Base-by-base conservation (phyloP, 78 protist species). In the Emiliania huxleyi region DNA sequence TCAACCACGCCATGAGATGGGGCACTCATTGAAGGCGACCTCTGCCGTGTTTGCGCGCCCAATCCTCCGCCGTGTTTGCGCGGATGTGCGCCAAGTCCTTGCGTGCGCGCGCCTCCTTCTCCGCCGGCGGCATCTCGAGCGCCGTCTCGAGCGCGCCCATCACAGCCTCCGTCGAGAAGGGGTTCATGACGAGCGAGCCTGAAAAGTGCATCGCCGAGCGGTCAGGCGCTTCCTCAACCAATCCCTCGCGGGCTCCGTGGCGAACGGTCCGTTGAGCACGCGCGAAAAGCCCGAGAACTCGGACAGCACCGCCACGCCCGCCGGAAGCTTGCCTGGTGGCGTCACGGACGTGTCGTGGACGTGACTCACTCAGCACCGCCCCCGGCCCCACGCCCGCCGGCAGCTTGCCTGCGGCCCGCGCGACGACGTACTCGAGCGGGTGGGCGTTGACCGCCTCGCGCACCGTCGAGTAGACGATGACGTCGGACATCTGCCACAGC, bases 261-360 rank as follows among this genome's bases (percentile, higher is more conserved):
- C n/a, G n/a, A n/a, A n/a, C n/a, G n/a, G n/a, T n/a, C n/a, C 85
- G 45, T 75, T 75, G 48, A 75, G 85, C 8, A 75, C 85, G 46
- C 46, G 85, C 33, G 46, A 4, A 46, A 37, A 75, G 45, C 45
- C 44, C 29, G 29, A 38, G 45, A 40, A 38, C 45, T 75, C 85
- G 37, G 85, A 75, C 26, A 75, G 46, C 26, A 75, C 85, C 29
- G 25, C 46, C 15, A 75, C 85, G 85, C 85, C 85, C 77, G 77
- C 77, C 6, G 38, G 38, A n/a, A 56, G 33, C 35, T 56, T 56
- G 71, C 33, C 19, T 5, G 18, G n/a, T 46, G 22, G 52, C 52
- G n/a, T n/a, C n/a, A n/a, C n/a, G n/a, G n/a, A n/a, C n/a, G n/a
- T n/a, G n/a, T n/a, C n/a, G n/a, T n/a, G n/a, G n/a, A n/a, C n/a